Evolutionary conservation across 2,329 filamentous ascomycete species (phyloP).

Genomic region (Xylogone sp.): DNA sequence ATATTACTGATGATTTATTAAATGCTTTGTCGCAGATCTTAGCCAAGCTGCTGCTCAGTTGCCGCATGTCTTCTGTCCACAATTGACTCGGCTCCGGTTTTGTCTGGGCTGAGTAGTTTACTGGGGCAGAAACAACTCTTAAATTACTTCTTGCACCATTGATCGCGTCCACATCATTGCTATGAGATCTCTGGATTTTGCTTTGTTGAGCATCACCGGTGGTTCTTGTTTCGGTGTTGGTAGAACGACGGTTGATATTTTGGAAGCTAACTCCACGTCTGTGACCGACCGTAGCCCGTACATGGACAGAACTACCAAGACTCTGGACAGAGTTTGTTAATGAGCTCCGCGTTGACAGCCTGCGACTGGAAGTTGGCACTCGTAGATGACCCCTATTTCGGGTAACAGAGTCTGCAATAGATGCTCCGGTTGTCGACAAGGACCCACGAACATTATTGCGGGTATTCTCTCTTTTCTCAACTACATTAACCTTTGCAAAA

Average conservation of each 20-base stretch:
- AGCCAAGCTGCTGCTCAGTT: conserved; percentile 80
- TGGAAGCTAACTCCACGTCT: conserved; percentile 62
- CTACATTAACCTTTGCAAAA: too few relatives aligned
- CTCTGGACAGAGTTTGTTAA: conserved; percentile 41
- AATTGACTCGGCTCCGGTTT: conserved; percentile 12
- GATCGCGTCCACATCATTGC: conserved; percentile 17
- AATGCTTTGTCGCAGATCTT: conserved; percentile 93
- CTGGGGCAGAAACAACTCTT: background rate
- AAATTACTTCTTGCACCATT: conserved; percentile 17
- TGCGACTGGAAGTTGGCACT: conserved; percentile 10
- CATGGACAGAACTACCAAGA: conserved; percentile 27
- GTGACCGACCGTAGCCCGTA: conserved; percentile 44
- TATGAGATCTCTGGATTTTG: conserved; percentile 8
- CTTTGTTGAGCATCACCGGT: background rate
- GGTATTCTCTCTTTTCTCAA: background rate
- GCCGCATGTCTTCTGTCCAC: conserved; percentile 74
- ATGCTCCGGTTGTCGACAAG: conserved; percentile 2
- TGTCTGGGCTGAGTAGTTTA: background rate
- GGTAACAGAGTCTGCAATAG: conserved; percentile 4
- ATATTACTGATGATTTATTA: conserved; percentile 57
- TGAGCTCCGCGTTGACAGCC: conserved; percentile 41
- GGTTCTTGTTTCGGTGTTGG: conserved; percentile 3
- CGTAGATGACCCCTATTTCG: conserved; percentile 11
- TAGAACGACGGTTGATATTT: conserved; percentile 39
- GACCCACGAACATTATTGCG: background rate